Evolutionary conservation across 2,329 filamentous ascomycete genomes (phyloP).

Genomic region (Lasiodiplodia theobromae): DNA sequence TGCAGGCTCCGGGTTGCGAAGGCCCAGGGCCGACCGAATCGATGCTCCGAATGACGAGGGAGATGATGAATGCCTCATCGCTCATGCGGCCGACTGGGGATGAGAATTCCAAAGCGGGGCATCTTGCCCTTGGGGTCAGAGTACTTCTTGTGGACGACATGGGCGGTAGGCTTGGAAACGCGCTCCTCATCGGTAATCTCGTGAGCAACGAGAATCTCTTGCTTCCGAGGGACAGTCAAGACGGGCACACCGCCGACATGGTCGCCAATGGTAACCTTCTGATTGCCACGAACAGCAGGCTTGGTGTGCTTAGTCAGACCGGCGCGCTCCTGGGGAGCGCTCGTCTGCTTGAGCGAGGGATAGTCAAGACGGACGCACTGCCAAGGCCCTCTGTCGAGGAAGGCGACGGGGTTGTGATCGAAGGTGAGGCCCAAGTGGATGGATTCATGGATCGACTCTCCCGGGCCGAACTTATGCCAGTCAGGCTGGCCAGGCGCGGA

Average conservation of each 20-base stretch:
- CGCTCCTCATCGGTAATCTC: slow-evolving; percentile 5
- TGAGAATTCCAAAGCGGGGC: no score
- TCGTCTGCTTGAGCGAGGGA: not conserved
- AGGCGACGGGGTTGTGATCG: no score
- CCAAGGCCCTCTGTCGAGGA: not conserved
- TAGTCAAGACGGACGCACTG: no score
- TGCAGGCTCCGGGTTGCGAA: no score
- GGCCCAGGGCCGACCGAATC: no score
- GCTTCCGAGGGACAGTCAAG: no score
- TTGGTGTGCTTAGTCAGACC: not conserved
- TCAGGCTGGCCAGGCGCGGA: slow-evolving; percentile 4
- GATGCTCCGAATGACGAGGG: no score
- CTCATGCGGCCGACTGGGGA: no score
- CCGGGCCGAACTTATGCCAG: not conserved
- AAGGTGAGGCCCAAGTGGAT: not conserved
- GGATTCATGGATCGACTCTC: slow-evolving; percentile 11
- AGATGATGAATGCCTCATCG: no score
- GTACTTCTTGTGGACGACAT: not conserved
- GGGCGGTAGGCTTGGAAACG: no score
- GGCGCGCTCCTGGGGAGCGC: not conserved
- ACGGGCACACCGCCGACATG: not conserved
- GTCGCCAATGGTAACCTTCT: not conserved
- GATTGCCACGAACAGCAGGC: not conserved
- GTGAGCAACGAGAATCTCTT: not conserved
- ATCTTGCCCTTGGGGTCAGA: no score